Evolutionary conservation across 345 rosid genomes (phyloP), one percentile per base, ranked within the genome.

Genomic region (Ricinus communis): DNA sequence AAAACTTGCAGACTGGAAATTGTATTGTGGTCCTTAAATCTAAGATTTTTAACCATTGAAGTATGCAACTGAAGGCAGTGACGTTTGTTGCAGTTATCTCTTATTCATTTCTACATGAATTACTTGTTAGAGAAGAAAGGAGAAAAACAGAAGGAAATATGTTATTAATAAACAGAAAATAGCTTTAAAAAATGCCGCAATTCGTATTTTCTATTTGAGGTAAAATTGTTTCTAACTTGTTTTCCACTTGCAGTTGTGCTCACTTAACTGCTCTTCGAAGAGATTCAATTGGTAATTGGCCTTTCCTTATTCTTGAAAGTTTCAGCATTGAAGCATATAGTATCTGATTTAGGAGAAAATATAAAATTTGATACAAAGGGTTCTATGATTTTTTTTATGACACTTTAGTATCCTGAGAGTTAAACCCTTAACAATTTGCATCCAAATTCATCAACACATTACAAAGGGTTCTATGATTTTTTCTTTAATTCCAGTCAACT

Each of bases 241-340:
- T 43, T 58, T 66, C 58, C 51, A 45, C 55, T 49, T 65, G 77
- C 91, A 95, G 99, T 76, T 95, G 97, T 80, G 97, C 99, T 76
- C 99, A 95, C 76, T 85, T 92, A 71, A 90, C 89, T 60, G 92
- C 96, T 77, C 89, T 95, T n/a, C 85, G 93, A 52, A 87, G 99
- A 87, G 99, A 92, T 82, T 95, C 93, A 50, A 95, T 95, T 8
- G 99, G 99, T 87, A 80, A n/a, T 72, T 82, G 54, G 19, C 52
- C 59, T 81, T 72, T 21, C 36, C 60, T 60, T 28, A 13, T 49
- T 62, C 69, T 41, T 27, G 14, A 22, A 22, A 70, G 19, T 46
- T 43, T 15, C 47, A 5, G 46, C 60, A 10, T 41, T 52, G 9
- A 12, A 18, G 36, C 1, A 13, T 66, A 25, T 22, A 40, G 11